These are phyloP conservation scores for Fusarium mexicanum DNA, from an alignment of 2,329 filamentous ascomycete species.

Conservation along the genomic window DNA sequence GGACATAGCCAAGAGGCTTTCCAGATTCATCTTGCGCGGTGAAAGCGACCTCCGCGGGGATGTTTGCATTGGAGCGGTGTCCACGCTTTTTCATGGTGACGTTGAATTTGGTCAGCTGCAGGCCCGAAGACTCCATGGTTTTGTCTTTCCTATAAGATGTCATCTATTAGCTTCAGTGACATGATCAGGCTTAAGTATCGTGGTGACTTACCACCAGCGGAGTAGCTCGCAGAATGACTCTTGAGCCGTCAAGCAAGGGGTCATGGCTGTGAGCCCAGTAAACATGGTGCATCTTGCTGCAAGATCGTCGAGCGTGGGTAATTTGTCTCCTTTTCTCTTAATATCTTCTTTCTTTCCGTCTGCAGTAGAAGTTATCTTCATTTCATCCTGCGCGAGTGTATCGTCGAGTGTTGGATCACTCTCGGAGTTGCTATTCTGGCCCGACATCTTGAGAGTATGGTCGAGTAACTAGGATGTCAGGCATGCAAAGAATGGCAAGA, in stretches of 20 bases:
- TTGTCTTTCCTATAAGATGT: constrained; percentile 40
- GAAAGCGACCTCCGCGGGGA: constrained; percentile 43
- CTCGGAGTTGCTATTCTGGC: not conserved
- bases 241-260: constrained; percentile 18
- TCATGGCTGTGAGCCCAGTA: not conserved
- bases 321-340: not conserved
- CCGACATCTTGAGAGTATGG: not conserved
- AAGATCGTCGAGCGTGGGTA: not conserved
- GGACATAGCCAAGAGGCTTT: constrained; percentile 46
- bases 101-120: constrained; percentile 36
- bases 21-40: constrained; percentile 18
- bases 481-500: not conserved
- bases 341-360: not conserved
- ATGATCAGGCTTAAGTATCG: not conserved
- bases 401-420: not conserved
- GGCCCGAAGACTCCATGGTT: constrained; percentile 39
- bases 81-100: constrained; percentile 31
- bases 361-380: not conserved
- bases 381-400: not conserved
- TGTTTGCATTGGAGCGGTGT: not conserved
- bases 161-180: not conserved
- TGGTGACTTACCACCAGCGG: constrained; percentile 45
- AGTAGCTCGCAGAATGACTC: constrained; percentile 48
- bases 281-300: not conserved
- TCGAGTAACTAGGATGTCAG: not conserved